Conservation (phyloP, 306 rosid genomes). For the Malus fusca region DNA sequence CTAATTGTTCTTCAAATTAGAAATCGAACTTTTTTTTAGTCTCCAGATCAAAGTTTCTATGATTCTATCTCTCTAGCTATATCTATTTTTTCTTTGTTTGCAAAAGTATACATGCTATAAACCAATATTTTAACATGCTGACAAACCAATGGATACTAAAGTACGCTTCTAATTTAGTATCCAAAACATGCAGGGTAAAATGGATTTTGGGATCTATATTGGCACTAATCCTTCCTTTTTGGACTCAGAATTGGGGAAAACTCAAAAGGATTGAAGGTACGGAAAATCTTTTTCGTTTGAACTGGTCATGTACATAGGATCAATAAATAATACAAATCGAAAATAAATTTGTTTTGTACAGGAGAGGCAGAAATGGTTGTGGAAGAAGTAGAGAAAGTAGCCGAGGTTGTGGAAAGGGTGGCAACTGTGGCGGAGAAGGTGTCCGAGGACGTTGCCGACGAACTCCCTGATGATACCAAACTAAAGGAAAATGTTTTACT, state of each 20-base stretch:
- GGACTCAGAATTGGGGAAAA: slow-evolving; percentile 8
- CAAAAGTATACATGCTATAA: too few relatives aligned
- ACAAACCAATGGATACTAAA: too few relatives aligned
- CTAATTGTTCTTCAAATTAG: too few relatives aligned
- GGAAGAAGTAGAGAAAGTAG: slow-evolving; percentile 45
- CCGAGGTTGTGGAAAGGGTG: slow-evolving; percentile 39
- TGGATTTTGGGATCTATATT: slow-evolving; percentile 27
- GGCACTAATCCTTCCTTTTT: slow-evolving; percentile 5
- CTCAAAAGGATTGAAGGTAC: slow-evolving; percentile 18
- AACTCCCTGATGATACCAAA: slow-evolving; percentile 32
- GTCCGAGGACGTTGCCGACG: slow-evolving; percentile 38
- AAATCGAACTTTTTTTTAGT: too few relatives aligned
- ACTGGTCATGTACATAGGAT: not conserved
- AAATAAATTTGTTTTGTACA: slow-evolving; percentile 6
- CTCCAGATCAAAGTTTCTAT: too few relatives aligned
- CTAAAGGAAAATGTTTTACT: slow-evolving; percentile 37
- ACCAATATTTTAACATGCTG: too few relatives aligned
- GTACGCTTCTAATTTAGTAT: not conserved
- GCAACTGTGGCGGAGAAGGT: slow-evolving; percentile 42
- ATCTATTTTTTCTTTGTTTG: too few relatives aligned
- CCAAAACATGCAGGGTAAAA: slow-evolving; percentile 12
- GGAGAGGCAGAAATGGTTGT: slow-evolving; percentile 41
- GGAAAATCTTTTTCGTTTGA: not conserved
- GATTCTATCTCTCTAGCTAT: too few relatives aligned
- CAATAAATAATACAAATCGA: not conserved